phyloP scores from a whole-genome alignment of 495 filamentous ascomycete species.

The Penicillium pulvis region DNA sequence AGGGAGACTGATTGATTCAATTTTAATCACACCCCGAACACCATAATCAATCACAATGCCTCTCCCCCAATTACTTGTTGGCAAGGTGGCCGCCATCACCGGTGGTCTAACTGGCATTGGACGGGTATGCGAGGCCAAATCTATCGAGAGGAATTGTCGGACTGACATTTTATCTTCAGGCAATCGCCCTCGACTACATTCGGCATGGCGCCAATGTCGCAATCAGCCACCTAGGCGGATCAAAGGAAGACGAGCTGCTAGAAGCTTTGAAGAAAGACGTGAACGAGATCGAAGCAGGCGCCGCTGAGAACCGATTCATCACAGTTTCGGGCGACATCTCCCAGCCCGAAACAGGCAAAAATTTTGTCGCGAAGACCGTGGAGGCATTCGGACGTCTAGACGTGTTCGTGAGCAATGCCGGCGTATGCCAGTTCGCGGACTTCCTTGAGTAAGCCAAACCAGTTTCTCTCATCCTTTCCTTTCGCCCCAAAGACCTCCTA shows the following conservation, averaged over 20 bases:
- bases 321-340: slow-evolving; percentile 68
- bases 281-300: slow-evolving; percentile 40
- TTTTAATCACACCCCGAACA: background rate
- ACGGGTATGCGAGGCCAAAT: slow-evolving; percentile 36
- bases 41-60: slow-evolving; percentile 26
- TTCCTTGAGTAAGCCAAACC: slow-evolving; percentile 63
- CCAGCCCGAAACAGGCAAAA: slow-evolving; percentile 60
- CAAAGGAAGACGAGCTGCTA: slow-evolving; percentile 54
- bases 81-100: slow-evolving; percentile 75
- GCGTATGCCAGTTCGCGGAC: slow-evolving; percentile 80
- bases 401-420: slow-evolving; percentile 86
- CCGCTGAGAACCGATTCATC: slow-evolving; percentile 51
- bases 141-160: background rate
- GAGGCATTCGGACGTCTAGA: slow-evolving; percentile 64
- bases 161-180: slow-evolving; percentile 31
- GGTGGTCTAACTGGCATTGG: slow-evolving; percentile 79
- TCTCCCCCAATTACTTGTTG: slow-evolving; percentile 56
- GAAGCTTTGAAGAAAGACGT: slow-evolving; percentile 56
- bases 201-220: slow-evolving; percentile 68
- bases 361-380: slow-evolving; percentile 59
- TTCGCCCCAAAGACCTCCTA: background rate
- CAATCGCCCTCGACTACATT: slow-evolving; percentile 71
- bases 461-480: background rate
- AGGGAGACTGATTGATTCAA: background rate
- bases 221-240: slow-evolving; percentile 68